Base-by-base conservation (phyloP, 208 protist genomes). In the Trypanosoma grayi region DNA sequence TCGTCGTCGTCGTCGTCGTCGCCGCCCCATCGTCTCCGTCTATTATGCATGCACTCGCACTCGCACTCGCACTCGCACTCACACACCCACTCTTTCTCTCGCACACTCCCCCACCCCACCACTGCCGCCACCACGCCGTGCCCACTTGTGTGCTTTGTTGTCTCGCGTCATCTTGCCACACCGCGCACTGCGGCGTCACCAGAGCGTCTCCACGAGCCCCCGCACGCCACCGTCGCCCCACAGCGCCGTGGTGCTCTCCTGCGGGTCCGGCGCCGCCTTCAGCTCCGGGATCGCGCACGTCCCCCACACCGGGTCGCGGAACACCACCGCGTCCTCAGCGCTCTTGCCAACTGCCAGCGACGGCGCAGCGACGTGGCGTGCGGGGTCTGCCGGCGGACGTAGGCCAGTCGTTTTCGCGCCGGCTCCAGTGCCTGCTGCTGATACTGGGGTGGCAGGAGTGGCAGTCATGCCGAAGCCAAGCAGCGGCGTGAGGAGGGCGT, bases 221-320 rank as follows among this genome's bases (percentile, higher is more conserved):
- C 56, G 45, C 56, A 50, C 34, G 11, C 46, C 39, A 20, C 30
- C 34, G 14, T 52, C 64, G n/a, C n/a, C n/a, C 64, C 64, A 70
- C 3, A 55, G 33, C 10, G 61, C 27, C 20, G 64, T 59, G 41
- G 59, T 4, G 22, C 40, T 30, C 46, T 63, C 56, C 46, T 54
- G 54, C 27, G 36, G 34, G 36, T 70, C 60, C 14, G 37, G 20
- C 4, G 50, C 10, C 28, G 46, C 2, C 57, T 41, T 52, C 5
- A 30, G 20, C 37, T 59, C 57, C 16, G 41, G 22, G 9, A 54
- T 39, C 9, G 27, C 18, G 33, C 51, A 65, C 2, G 58, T 39
- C 27, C 66, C 66, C 66, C 66, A 72, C 1, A 72, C 58, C 11
- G 50, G 57, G 41, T 72, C 66, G n/a, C 66, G 45, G 43, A 65